Base-by-base conservation (phyloP, 2,329 filamentous ascomycete genomes). In the Cladophialophora exuberans region DNA sequence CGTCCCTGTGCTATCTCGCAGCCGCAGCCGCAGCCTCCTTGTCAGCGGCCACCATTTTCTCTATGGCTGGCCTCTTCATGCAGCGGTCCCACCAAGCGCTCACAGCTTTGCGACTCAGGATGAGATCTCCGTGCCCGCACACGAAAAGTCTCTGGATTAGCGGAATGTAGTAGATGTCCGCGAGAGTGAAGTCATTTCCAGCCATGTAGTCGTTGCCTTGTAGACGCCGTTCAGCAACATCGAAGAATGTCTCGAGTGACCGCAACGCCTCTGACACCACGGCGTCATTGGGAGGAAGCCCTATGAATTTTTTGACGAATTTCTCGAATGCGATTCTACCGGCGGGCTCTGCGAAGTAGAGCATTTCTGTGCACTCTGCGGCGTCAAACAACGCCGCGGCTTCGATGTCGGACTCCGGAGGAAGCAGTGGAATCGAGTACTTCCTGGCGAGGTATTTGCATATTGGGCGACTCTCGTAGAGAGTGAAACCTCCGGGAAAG, bases 131-230 rank as follows among this genome's bases (percentile, higher is more conserved):
- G 25, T 72, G 71, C 13, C 73, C 74, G 53, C 69, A 70, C 6
- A 65, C 71, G 54, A 77, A 72, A 55, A 78, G 69, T 59, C 73
- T 73, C 52, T 70, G 69, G 13, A 78, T 68, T 56, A 75, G 58
- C 4, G 76, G 75, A 62, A 79, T 73, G 58, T 79, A 79, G 67
- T 74, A 75, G 59, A 79, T 76, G 64, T 79, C 76, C 33, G 67
- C 64, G 10, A 79, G 70, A 26, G 71, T 73, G 58, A 77, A 79
- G 9, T 69, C 54, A 3, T 71, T 64, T 49, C 76, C 76, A 39
- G 74, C 75, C 74, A 78, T 76, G 64, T 76, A 78, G 13, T 72
- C 65, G 26, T 65, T 69, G 2, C 71, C 23, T n/a, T 70, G 66
- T 54, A 78, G 65, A 25, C 73, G 63, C 41, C 63, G 52, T 61